A percentile compares a stretch with the other conserved stretches of the same genome.
phyloP scores from a whole-genome alignment of 495 filamentous ascomycete genomes.

The Amphirosellinia nigrospora region DNA sequence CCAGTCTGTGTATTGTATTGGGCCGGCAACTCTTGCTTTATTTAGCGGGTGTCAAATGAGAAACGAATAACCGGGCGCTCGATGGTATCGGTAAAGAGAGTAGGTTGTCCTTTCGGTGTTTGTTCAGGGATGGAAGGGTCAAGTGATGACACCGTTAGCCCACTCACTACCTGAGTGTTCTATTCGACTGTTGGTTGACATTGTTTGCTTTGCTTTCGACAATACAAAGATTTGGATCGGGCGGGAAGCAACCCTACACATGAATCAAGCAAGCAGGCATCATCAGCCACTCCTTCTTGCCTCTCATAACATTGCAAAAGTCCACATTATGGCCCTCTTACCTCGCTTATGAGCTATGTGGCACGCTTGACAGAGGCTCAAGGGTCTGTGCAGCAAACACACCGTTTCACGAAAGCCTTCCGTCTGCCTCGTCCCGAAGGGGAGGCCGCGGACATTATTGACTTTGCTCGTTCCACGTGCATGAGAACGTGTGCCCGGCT shows the following conservation, averaged over 20 bases:
- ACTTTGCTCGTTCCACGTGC: conserved; percentile 2
- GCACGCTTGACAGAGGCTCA: not conserved
- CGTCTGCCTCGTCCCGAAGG: conserved; percentile 17
- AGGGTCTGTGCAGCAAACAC: not conserved
- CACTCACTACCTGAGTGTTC: not conserved
- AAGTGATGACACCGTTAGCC: not conserved
- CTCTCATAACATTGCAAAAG: not conserved
- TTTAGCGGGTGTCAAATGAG: not conserved
- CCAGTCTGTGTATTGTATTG: not conserved
- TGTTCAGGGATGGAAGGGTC: not conserved
- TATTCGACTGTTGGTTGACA: not conserved
- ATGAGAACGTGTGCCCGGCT: conserved; percentile 12
- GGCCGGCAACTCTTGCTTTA: not conserved
- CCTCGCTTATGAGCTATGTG: not conserved
- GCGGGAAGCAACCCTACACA: not conserved
- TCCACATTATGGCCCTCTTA: not conserved
- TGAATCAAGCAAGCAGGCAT: not conserved
- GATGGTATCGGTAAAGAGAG: not conserved
- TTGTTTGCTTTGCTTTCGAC: not conserved
- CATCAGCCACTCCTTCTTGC: not conserved
- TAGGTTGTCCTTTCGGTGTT: not conserved
- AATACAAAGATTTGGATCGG: not conserved
- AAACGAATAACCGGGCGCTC: not conserved
- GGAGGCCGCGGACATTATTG: not conserved
- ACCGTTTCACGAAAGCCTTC: conserved; percentile 17